Percentiles rank a stretch among this genome's conserved stretches.
phyloP scores from a whole-genome alignment of 805 yeast species.

The Myxozyma melibiosi region DNA sequence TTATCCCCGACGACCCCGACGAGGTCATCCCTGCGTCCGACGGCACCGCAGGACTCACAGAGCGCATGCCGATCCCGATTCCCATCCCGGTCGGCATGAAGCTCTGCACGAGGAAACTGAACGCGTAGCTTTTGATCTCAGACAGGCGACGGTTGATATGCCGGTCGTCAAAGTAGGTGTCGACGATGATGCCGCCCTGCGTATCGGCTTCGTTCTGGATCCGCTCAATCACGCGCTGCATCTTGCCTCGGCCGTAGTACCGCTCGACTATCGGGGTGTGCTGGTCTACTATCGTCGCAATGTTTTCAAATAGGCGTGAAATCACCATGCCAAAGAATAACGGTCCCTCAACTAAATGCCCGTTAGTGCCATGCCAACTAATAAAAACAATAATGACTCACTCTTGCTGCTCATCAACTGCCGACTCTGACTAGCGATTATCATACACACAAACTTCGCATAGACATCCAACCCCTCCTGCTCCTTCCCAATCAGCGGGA shows the following conservation, averaged over 20 bases:
- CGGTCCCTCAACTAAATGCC: conserved; percentile 32
- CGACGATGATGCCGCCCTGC: conserved; percentile 87
- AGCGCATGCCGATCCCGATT: conserved; percentile 29
- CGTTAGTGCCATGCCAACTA: conserved; percentile 49
- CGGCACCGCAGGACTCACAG: conserved; percentile 38
- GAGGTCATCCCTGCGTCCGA: conserved; percentile 37
- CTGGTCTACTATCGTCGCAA: conserved; percentile 80
- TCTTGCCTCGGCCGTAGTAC: conserved; percentile 64
- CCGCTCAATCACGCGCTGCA: conserved; percentile 66
- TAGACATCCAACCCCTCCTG: conserved; percentile 75
- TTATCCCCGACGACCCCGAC: conserved; percentile 28
- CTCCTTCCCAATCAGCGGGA: conserved; percentile 79
- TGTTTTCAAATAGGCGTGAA: conserved; percentile 68
- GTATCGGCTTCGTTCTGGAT: conserved; percentile 88
- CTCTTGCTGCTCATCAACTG: conserved; percentile 37
- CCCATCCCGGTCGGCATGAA: conserved; percentile 34
- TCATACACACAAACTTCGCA: conserved; percentile 81
- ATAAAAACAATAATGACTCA: not conserved
- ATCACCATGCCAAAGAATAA: conserved; percentile 46
- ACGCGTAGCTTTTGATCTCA: conserved; percentile 59
- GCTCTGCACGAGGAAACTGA: conserved; percentile 49
- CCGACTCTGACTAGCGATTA: conserved; percentile 78
- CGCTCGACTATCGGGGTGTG: conserved; percentile 77
- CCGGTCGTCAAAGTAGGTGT: conserved; percentile 78
- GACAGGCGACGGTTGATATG: conserved; percentile 57